Evolutionary conservation across 2,329 filamentous ascomycete genomes (phyloP).

Genomic region (Colletotrichum acutatum): DNA sequence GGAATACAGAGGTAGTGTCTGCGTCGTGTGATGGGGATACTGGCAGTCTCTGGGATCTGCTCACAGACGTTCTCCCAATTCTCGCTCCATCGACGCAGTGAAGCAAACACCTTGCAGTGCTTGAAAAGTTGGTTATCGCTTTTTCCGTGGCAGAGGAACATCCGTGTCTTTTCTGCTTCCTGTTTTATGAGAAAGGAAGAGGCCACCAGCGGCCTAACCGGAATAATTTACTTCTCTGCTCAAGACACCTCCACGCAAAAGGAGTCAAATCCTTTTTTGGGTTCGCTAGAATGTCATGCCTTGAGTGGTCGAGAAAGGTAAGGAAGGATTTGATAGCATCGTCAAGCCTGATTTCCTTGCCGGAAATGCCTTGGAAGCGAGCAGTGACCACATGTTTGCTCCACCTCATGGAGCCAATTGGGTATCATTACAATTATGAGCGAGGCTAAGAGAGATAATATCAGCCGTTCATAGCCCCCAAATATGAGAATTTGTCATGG

Average conservation of each 20-base stretch:
- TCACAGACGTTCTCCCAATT: not conserved
- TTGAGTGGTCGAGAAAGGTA: no score
- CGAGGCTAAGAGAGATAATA: not conserved
- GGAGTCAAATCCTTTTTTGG: no score
- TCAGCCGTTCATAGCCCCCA: not conserved
- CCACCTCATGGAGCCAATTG: not conserved
- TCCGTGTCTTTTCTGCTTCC: not conserved
- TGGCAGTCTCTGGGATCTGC: no score
- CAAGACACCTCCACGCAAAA: no score
- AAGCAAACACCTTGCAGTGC: not conserved
- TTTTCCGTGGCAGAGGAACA: no score
- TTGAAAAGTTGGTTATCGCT: no score
- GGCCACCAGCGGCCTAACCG: not conserved
- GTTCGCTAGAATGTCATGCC: no score
- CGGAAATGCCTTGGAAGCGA: not conserved
- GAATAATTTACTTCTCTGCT: no score
- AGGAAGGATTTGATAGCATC: no score
- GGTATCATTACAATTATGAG: no score
- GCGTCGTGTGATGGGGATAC: no score
- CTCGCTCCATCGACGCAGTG: not conserved
- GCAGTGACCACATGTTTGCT: not conserved
- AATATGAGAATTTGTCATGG: not conserved
- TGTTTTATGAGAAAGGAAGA: not conserved
- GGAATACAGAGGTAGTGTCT: not conserved
- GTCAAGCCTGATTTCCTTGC: no score